Percentiles rank a stretch among this genome's conserved stretches.
Evolutionary conservation across 495 filamentous ascomycete species (phyloP).

Genomic region (Neurospora pannonica): DNA sequence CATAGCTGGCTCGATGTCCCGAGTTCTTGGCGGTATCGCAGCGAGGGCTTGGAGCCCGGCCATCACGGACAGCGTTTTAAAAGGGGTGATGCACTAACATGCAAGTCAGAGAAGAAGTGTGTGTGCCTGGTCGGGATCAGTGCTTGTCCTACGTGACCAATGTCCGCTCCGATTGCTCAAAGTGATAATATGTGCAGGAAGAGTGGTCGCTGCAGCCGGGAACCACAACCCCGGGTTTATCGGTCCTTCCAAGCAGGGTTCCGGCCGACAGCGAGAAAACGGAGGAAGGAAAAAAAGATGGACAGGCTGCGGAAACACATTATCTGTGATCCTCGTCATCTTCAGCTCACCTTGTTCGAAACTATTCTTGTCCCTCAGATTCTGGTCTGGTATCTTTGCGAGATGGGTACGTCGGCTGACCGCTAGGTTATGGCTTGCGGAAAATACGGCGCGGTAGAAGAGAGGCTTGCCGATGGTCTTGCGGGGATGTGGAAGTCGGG

Average conservation of each 20-base stretch:
- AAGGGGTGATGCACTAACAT: constrained; percentile 11
- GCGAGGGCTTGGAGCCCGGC: constrained; percentile 3
- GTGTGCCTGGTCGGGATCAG: constrained; percentile 16
- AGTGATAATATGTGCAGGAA: constrained; percentile 1
- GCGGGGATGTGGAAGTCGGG: not conserved
- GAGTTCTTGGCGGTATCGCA: constrained; percentile 4
- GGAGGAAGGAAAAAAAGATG: not conserved
- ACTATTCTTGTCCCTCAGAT: not conserved
- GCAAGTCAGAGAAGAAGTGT: constrained; percentile 9
- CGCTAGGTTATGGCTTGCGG: not conserved
- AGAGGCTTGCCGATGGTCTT: not conserved
- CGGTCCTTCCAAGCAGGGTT: not conserved
- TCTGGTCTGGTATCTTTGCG: not conserved
- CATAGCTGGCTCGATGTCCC: not conserved
- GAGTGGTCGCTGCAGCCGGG: constrained; percentile 8
- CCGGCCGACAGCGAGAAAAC: not conserved
- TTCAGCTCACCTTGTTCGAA: not conserved
- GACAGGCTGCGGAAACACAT: not conserved
- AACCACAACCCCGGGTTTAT: constrained; percentile 7
- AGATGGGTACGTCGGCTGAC: not conserved
- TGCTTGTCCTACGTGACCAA: constrained; percentile 10
- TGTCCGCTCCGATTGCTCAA: constrained; percentile 14
- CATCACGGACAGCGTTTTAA: not conserved
- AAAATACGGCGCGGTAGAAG: not conserved
- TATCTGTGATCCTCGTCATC: not conserved